A percentile compares a stretch with the other conserved stretches of the same genome.
Evolutionary conservation across 768 basidiomycete genomes (phyloP).

Genomic region (Lentinula guzmanii): DNA sequence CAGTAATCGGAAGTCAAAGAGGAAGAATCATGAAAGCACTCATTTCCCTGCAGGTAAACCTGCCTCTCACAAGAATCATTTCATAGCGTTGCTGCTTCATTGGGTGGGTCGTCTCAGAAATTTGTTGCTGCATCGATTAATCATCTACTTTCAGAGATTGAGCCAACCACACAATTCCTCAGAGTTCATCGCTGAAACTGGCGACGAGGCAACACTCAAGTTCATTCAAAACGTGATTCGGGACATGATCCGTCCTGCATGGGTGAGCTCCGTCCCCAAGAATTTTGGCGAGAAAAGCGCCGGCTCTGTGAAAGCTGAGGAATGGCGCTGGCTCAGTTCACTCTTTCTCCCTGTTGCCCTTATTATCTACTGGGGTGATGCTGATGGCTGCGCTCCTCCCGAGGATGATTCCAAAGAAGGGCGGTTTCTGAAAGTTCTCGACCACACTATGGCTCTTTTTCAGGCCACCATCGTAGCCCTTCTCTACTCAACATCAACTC

Average conservation of each 20-base stretch:
- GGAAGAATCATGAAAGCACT: neutral
- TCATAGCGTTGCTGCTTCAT: neutral
- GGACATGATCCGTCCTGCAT: conserved; percentile 16
- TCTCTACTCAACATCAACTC: conserved; percentile 5
- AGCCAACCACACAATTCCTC: neutral
- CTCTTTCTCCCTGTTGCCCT: conserved; percentile 28
- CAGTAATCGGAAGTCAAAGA: neutral
- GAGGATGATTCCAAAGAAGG: no score
- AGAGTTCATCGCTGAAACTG: neutral
- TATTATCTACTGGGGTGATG: conserved; percentile 22
- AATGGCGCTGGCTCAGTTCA: conserved; percentile 24
- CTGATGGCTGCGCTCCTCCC: neutral
- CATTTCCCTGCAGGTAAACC: neutral
- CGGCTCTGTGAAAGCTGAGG: conserved; percentile 29
- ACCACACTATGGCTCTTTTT: conserved; percentile 20
- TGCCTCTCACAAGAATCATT: neutral
- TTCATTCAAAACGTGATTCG: conserved; percentile 19
- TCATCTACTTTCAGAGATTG: neutral
- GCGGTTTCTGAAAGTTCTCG: conserved; percentile 9
- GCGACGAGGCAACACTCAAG: neutral
- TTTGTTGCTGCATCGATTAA: neutral
- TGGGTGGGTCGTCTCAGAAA: neutral
- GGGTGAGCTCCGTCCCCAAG: conserved; percentile 20
- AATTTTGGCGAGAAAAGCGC: conserved; percentile 21
- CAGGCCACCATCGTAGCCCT: conserved; percentile 14